Percentiles rank a stretch among this genome's conserved stretches.
phyloP scores from a whole-genome alignment of 306 rosid species.

The Ziziphus jujuba region DNA sequence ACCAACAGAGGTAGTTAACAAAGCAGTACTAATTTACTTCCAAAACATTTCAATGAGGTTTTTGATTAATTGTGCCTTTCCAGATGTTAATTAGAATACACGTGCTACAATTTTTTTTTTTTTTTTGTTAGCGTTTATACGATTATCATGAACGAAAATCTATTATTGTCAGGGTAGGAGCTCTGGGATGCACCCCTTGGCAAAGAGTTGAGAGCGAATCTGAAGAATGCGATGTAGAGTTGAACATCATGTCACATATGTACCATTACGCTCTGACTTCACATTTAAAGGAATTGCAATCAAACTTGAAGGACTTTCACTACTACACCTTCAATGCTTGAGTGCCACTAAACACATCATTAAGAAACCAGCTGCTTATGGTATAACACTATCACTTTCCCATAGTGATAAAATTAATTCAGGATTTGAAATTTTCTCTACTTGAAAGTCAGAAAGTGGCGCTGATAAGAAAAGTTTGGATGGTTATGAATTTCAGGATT shows the following conservation, averaged over 20 bases:
- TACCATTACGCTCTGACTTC: conserved; percentile 1
- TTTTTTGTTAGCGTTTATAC: conserved; percentile 36
- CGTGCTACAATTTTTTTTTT: neutral
- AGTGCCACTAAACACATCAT: neutral
- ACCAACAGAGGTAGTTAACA: conserved; percentile 37
- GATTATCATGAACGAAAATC: conserved; percentile 45
- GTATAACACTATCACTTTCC: neutral
- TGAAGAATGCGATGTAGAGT: conserved; percentile 35
- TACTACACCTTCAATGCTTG: conserved; percentile 2
- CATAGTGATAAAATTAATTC: no score
- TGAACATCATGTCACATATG: conserved; percentile 21
- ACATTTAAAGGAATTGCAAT: neutral
- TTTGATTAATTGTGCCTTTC: no score
- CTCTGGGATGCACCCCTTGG: conserved; percentile 52
- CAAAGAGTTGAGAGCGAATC: conserved; percentile 27
- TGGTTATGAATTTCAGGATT: conserved; percentile 1
- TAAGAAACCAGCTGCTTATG: conserved; percentile 1
- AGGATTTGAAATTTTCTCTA: neutral
- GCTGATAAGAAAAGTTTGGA: neutral
- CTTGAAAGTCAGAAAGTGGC: neutral
- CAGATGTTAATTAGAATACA: no score
- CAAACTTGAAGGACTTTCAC: conserved; percentile 8
- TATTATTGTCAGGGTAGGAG: conserved; percentile 35
- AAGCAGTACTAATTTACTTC: neutral
- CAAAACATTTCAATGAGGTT: no score